Conservation (phyloP, 1,284 basidiomycete genomes). For the Naganishia liquefaciens region DNA sequence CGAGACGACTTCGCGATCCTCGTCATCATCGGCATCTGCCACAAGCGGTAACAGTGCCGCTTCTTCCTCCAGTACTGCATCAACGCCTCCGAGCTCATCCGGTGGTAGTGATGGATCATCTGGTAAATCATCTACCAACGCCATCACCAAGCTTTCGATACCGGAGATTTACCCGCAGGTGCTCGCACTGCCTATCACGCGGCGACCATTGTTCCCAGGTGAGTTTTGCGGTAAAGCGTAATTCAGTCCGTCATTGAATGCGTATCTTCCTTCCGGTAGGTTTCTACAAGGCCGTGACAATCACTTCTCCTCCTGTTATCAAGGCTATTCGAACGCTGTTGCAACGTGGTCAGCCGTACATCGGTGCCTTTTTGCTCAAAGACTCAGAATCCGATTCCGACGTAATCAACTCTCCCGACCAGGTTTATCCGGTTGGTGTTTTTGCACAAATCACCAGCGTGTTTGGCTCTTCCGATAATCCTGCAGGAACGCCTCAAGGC, state of each 20-base stretch:
- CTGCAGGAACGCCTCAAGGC: slow-evolving; percentile 55
- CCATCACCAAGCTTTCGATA: slow-evolving; percentile 69
- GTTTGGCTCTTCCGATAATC: slow-evolving; percentile 65
- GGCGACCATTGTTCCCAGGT: slow-evolving; percentile 85
- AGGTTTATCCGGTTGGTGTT: slow-evolving; percentile 91
- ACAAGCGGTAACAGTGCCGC: slow-evolving; percentile 4
- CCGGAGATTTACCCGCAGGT: slow-evolving; percentile 91
- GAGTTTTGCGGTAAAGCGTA: slow-evolving; percentile 38
- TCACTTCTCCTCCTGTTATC: slow-evolving; percentile 86
- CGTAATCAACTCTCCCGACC: slow-evolving; percentile 81
- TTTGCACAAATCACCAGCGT: slow-evolving; percentile 97
- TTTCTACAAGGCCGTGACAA: slow-evolving; percentile 95
- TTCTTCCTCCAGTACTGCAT: slow-evolving; percentile 14
- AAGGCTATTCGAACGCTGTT: slow-evolving; percentile 95
- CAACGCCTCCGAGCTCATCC: slow-evolving; percentile 16
- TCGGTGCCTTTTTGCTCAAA: slow-evolving; percentile 96
- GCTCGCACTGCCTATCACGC: slow-evolving; percentile 91
- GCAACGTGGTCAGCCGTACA: slow-evolving; percentile 93
- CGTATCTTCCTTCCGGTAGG: slow-evolving; percentile 57
- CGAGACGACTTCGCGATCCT: background rate
- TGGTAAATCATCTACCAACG: slow-evolving; percentile 40
- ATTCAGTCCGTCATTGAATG: slow-evolving; percentile 40
- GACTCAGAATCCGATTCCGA: slow-evolving; percentile 92
- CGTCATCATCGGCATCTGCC: background rate
- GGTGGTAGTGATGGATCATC: slow-evolving; percentile 15